Percentiles rank a stretch among this genome's conserved stretches.
phyloP scores from a whole-genome alignment of 1,284 basidiomycete species.

The Leccinum colubrinum region DNA sequence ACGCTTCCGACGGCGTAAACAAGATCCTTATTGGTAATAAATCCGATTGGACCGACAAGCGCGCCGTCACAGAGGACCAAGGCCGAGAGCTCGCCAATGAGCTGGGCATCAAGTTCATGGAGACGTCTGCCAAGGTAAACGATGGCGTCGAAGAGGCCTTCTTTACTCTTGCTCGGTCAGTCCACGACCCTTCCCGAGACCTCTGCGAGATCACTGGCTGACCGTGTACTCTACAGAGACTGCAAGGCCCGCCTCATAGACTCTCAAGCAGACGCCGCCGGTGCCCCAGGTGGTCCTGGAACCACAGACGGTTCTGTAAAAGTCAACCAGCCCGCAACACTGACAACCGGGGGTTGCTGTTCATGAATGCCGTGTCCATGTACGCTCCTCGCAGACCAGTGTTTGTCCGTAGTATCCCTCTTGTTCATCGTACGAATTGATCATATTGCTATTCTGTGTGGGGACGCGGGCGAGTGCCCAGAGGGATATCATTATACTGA shows the following conservation, averaged over 20 bases:
- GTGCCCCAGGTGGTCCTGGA: conserved; percentile 40
- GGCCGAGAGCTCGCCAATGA: conserved; percentile 82
- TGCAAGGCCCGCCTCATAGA: conserved; percentile 98
- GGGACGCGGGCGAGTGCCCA: too few species aligned
- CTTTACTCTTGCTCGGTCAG: conserved; percentile 93
- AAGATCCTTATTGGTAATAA: conserved; percentile 99
- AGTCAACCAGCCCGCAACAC: conserved; percentile 58
- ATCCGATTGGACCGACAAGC: conserved; percentile 98
- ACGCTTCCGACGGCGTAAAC: conserved; percentile 98
- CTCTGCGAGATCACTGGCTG: not conserved
- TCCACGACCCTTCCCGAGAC: conserved; percentile 7
- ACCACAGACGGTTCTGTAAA: conserved; percentile 56
- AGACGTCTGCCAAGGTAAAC: conserved; percentile 97
- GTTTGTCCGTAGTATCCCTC: conserved; percentile 4
- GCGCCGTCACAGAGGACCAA: conserved; percentile 86
- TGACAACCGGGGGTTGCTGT: conserved; percentile 53
- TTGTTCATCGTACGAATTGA: conserved; percentile 8
- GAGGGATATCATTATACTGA: too few species aligned
- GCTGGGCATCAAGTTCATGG: conserved; percentile 94
- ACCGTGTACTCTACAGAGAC: conserved; percentile 54
- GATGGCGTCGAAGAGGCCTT: conserved; percentile 99
- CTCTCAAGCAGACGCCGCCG: conserved; percentile 75
- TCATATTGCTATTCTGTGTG: not conserved
- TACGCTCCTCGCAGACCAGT: conserved; percentile 1
- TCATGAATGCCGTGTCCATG: conserved; percentile 36